Percentiles rank a stretch among this genome's conserved stretches.
Evolutionary conservation across 306 rosid species (phyloP).

Genomic region (Glycine soja): DNA sequence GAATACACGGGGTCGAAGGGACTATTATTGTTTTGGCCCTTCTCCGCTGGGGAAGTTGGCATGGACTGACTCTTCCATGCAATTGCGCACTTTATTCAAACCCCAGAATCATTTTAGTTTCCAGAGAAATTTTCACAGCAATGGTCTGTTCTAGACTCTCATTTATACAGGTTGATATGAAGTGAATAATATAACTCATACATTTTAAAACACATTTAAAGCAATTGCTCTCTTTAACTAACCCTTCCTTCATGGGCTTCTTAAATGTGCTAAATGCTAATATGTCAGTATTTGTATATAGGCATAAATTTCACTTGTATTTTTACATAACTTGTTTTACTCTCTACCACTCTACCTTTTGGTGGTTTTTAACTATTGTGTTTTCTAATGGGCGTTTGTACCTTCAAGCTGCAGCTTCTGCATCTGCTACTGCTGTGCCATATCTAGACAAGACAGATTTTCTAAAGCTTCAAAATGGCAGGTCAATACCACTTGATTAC

Average conservation of each 20-base stretch:
- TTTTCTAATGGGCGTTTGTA: conserved; percentile 27
- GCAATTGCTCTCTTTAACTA: conserved; percentile 13
- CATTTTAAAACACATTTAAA: conserved; percentile 43
- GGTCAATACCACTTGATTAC: conserved; percentile 53
- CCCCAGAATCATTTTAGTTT: conserved; percentile 57
- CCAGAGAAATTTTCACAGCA: conserved; percentile 74
- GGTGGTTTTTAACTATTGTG: background rate
- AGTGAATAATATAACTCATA: conserved; percentile 43
- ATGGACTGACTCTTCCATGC: conserved; percentile 87
- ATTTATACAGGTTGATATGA: conserved; percentile 59
- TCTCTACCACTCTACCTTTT: conserved; percentile 23
- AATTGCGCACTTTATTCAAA: conserved; percentile 71
- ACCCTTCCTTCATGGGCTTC: background rate
- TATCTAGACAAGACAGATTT: conserved; percentile 74
- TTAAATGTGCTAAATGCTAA: conserved; percentile 1
- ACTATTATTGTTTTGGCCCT: conserved; percentile 67
- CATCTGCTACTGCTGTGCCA: conserved; percentile 62
- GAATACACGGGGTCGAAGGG: conserved; percentile 60
- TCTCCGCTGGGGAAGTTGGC: conserved; percentile 76
- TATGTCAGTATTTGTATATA: conserved; percentile 14
- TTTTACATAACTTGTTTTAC: conserved; percentile 17
- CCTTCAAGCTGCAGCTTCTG: conserved; percentile 68
- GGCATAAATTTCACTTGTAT: conserved; percentile 35
- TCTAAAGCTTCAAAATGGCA: conserved; percentile 91
- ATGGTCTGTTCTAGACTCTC: conserved; percentile 98